Conservation (phyloP, 2,329 filamentous ascomycete species). For the Penicillium paneum region DNA sequence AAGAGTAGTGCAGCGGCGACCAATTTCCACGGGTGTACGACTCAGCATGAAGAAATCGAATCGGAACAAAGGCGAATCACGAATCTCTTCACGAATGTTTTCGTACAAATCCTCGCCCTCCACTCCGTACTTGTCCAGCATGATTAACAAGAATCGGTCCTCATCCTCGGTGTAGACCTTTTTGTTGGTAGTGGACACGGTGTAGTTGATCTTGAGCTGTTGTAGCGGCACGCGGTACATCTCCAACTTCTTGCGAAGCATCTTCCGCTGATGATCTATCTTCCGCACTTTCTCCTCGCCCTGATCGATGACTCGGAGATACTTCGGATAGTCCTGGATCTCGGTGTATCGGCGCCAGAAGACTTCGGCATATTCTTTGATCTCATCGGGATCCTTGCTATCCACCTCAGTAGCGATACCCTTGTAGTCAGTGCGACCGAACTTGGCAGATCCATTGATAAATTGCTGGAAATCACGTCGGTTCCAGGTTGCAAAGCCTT, state of each 20-base stretch:
- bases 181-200: conserved; percentile 98
- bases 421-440: conserved; percentile 80
- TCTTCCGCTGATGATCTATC: conserved; percentile 86
- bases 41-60: conserved; percentile 99
- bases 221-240: conserved; percentile 97
- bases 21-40: conserved; percentile 87
- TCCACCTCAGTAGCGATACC: conserved; percentile 86
- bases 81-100: conserved; percentile 93
- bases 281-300: conserved; percentile 87
- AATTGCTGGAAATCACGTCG: conserved; percentile 98
- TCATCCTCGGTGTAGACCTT: conserved; percentile 99
- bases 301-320: conserved; percentile 83
- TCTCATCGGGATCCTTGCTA: conserved; percentile 78
- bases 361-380: conserved; percentile 86
- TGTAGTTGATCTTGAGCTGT: conserved; percentile 98
- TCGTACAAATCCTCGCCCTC: conserved; percentile 90
- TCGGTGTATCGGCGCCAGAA: conserved; percentile 96
- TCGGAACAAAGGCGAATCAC: conserved; percentile 88
- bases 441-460: conserved; percentile 89
- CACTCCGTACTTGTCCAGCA: conserved; percentile 87
- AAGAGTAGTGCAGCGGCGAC: conserved; percentile 86
- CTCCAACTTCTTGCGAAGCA: conserved; percentile 90
- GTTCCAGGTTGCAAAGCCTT: conserved; percentile 95
- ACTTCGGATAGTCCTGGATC: conserved; percentile 83
- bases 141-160: conserved; percentile 89